Conservation (phyloP, 768 basidiomycete genomes). For the Leucocoprinus leucothites region DNA sequence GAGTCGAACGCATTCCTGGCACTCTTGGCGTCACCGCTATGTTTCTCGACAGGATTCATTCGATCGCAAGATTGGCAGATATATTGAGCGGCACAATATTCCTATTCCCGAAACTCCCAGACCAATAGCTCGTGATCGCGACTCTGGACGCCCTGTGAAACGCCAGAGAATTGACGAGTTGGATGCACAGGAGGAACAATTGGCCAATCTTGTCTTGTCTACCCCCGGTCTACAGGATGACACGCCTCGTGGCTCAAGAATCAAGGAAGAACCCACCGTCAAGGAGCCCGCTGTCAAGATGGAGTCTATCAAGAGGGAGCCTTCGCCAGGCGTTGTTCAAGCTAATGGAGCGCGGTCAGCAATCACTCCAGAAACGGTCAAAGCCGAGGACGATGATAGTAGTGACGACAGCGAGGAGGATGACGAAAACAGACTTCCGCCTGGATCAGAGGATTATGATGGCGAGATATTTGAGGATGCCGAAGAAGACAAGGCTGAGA, state of each 20-base stretch:
- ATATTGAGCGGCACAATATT: slow-evolving; percentile 22
- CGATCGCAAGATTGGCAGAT: slow-evolving; percentile 37
- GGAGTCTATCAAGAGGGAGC: not conserved
- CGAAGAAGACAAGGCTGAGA: not conserved
- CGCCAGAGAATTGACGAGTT: not conserved
- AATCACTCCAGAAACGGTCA: not conserved
- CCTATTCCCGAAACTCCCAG: not conserved
- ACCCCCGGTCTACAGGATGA: not conserved
- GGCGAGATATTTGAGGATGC: slow-evolving; percentile 6
- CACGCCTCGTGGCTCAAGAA: no score
- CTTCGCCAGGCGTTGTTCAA: not conserved
- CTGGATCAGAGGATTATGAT: slow-evolving; percentile 7
- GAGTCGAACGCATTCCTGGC: slow-evolving; percentile 49
- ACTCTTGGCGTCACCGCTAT: slow-evolving; percentile 68
- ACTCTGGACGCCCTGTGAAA: not conserved
- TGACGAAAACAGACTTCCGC: not conserved
- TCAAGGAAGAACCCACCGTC: no score
- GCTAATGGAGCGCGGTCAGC: not conserved
- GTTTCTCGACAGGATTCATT: slow-evolving; percentile 39
- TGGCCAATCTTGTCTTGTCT: not conserved
- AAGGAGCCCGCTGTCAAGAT: no score
- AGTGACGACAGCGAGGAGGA: not conserved
- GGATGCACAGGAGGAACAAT: slow-evolving; percentile 2
- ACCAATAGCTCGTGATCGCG: not conserved
- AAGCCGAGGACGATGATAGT: not conserved